phyloP scores from a whole-genome alignment of 805 yeast genomes.

The Zygosaccharomyces bailii region DNA sequence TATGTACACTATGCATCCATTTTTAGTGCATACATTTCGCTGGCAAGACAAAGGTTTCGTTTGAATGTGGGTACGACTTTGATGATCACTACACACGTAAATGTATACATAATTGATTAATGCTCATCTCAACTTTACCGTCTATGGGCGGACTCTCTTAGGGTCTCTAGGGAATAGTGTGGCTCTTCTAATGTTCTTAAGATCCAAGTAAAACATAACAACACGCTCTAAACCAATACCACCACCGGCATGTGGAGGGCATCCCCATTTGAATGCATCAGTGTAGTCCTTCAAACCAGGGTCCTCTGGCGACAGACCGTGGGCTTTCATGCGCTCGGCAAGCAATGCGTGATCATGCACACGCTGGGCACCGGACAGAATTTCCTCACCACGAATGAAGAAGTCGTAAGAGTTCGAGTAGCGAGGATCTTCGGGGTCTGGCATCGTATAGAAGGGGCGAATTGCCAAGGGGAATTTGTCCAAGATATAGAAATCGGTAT shows the following conservation, averaged over 20 bases:
- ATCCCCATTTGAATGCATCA: slow-evolving; percentile 89
- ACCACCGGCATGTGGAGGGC: slow-evolving; percentile 99
- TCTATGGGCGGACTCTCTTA: slow-evolving; percentile 78
- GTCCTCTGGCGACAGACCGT: slow-evolving; percentile 73
- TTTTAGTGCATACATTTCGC: too few species aligned
- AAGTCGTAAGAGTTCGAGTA: slow-evolving; percentile 98
- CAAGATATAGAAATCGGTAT: slow-evolving; percentile 95
- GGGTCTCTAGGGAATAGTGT: slow-evolving; percentile 99
- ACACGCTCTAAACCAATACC: slow-evolving; percentile 99
- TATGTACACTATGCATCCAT: neutral
- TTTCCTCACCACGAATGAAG: slow-evolving; percentile 99
- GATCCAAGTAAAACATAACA: slow-evolving; percentile 94
- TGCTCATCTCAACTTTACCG: neutral
- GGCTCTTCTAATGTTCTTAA: slow-evolving; percentile 98
- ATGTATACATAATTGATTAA: slow-evolving; percentile 1
- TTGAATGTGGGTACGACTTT: neutral
- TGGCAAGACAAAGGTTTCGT: neutral
- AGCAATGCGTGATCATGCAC: slow-evolving; percentile 88
- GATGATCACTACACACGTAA: slow-evolving; percentile 4
- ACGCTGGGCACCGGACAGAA: slow-evolving; percentile 99
- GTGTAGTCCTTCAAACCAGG: slow-evolving; percentile 89
- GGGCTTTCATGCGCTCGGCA: slow-evolving; percentile 74
- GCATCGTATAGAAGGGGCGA: slow-evolving; percentile 99
- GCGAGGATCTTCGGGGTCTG: slow-evolving; percentile 85
- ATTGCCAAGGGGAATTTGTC: slow-evolving; percentile 97